These are phyloP conservation scores for Singerocomus rubriflavus DNA, from an alignment of 1,284 basidiomycete genomes.

Conservation along the genomic window DNA sequence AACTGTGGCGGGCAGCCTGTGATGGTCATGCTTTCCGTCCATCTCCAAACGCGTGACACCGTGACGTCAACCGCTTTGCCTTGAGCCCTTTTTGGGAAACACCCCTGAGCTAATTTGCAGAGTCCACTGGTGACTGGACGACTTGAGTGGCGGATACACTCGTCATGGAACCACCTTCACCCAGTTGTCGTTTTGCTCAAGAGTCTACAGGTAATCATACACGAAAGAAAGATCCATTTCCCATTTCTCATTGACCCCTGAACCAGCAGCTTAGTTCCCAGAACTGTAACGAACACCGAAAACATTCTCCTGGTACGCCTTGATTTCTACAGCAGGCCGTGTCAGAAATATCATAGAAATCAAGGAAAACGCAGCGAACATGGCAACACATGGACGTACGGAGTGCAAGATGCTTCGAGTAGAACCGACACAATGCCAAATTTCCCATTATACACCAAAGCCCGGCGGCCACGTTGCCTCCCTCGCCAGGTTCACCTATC, in stretches of 20 bases:
- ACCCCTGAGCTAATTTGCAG: not conserved
- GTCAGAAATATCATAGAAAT: constrained; percentile 34
- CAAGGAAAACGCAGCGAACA: not conserved
- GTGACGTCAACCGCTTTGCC: too few relatives aligned
- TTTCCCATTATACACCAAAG: constrained; percentile 43
- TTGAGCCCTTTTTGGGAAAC: not conserved
- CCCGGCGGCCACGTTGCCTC: constrained; percentile 38
- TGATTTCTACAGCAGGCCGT: constrained; percentile 52
- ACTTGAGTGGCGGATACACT: too few relatives aligned
- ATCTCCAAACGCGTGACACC: too few relatives aligned
- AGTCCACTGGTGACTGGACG: too few relatives aligned
- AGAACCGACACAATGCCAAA: constrained; percentile 36
- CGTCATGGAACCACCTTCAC: not conserved
- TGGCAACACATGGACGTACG: constrained; percentile 28
- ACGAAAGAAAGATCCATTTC: not conserved
- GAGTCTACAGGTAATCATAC: not conserved
- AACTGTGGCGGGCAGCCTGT: constrained; percentile 14
- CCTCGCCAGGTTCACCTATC: constrained; percentile 44
- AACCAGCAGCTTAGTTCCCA: not conserved
- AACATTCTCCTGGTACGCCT: constrained; percentile 54
- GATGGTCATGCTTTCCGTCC: constrained; percentile 8
- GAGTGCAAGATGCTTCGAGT: constrained; percentile 40
- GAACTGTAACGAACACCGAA: constrained; percentile 41
- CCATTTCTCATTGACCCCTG: too few relatives aligned
- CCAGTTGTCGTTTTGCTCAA: not conserved